phyloP scores from a whole-genome alignment of 2,329 filamentous ascomycete species.

The Aspergillus fumigatiaffinis region DNA sequence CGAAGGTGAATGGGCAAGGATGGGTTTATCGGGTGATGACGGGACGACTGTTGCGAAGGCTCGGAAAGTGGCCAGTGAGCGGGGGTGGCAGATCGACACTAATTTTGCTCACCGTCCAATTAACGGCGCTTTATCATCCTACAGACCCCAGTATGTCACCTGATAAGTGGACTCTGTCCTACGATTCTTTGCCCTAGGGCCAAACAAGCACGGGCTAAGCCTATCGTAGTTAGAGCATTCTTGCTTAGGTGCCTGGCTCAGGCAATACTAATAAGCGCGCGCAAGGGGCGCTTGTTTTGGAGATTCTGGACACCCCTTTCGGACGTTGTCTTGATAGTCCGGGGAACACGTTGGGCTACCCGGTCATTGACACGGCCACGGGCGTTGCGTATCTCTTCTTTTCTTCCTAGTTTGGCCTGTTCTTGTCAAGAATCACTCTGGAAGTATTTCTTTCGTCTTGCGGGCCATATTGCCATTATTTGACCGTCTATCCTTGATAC shows the following conservation, averaged over 20 bases:
- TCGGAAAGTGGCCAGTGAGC: constrained; percentile 8
- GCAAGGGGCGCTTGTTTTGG: constrained; percentile 37
- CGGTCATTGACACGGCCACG: constrained; percentile 11
- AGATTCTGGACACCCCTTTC: constrained; percentile 27
- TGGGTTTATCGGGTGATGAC: constrained; percentile 10
- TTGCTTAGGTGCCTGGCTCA: constrained; percentile 7
- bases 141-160: background rate
- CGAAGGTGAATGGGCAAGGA: constrained; percentile 9
- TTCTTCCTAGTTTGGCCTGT: constrained; percentile 7
- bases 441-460: constrained; percentile 25
- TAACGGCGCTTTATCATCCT: background rate
- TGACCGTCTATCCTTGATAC: background rate
- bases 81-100: constrained; percentile 8
- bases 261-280: constrained; percentile 29
- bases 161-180: background rate
- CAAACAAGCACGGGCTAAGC: background rate
- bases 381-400: constrained; percentile 3
- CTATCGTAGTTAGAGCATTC: constrained; percentile 6
- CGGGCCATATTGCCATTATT: constrained; percentile 15
- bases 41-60: constrained; percentile 3
- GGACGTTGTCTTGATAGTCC: constrained; percentile 20
- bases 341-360: constrained; percentile 21
- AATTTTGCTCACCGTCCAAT: background rate
- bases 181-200: background rate
- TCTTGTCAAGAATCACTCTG: constrained; percentile 23